Evolutionary conservation across 2,329 filamentous ascomycete genomes (phyloP), one percentile per base, ranked within the genome.

Genomic region (Cyclaneusma minus): DNA sequence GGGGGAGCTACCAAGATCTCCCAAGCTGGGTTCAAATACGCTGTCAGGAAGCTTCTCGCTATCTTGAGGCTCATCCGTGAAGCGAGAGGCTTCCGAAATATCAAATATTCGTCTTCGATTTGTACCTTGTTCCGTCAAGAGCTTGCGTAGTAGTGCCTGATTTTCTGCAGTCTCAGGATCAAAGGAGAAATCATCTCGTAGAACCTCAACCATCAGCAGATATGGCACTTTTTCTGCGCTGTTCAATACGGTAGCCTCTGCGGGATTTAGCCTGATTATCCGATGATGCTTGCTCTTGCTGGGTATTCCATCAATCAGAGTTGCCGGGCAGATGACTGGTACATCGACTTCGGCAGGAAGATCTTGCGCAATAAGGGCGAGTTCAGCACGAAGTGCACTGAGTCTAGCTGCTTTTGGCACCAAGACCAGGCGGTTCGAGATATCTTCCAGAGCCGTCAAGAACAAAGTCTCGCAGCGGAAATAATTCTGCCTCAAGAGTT

Each of bases 201-300:
- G 53, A 13, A 89, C 73, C 45, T 89, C 81, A 3, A 87, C 69
- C 79, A 89, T 85, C 15, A 89, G 61, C 25, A 89, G 52, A 50
- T 84, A 89, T 1, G 81, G 81, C 22, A 89, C 81, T 45, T 84
- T 79, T 48, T 89, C 80, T 4, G 81, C 81, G 46, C 81, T 89
- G 50, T 89, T 89, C 27, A 89, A 55, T 29, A 85, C 82, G 1
- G 81, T 87, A 5, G 81, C 75, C 50, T 89, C 81, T 2, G 79
- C 78, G 5, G 81, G 82, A 42, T 85, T 89, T 25, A 89, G 61
- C 19, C 81, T 68, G 23, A 89, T 80, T 32, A 89, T 83, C 18
- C 81, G 70, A 44, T 89, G 81, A 47, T 89, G 82, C 29, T 68
- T 68, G 43, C 80, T 85, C 44, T 70, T 73, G 14, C 75, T 68